Percentiles rank a stretch among this genome's conserved stretches.
These are phyloP conservation scores for Cytospora leucostoma DNA, from an alignment of 2,329 filamentous ascomycete species.

Conservation along the genomic window DNA sequence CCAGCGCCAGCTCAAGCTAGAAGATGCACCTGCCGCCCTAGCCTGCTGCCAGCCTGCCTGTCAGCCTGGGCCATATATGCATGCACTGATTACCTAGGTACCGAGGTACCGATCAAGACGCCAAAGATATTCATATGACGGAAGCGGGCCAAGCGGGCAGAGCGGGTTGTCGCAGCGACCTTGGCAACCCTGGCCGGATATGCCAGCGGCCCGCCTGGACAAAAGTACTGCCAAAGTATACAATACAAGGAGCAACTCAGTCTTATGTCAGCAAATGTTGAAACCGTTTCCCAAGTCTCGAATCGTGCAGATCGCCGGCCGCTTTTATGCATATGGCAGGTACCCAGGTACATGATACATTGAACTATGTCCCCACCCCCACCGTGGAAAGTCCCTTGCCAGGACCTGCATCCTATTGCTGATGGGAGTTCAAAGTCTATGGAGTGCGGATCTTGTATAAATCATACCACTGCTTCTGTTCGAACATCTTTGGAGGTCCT, in stretches of 20 bases:
- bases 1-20: background rate
- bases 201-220: background rate
- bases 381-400: background rate
- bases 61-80: background rate
- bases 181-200: background rate
- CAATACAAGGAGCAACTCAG: background rate
- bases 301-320: slow-evolving; percentile 14
- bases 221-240: background rate
- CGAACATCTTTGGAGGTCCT: no score
- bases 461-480: no score
- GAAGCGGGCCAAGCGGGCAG: background rate
- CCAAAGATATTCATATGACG: background rate
- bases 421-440: no score
- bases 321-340: background rate
- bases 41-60: no score
- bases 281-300: background rate
- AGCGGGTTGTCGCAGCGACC: background rate
- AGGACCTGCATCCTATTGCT: background rate
- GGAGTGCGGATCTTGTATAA: no score
- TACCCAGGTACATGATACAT: background rate
- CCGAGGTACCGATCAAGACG: background rate
- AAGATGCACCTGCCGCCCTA: background rate
- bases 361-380: slow-evolving; percentile 4
- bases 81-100: background rate
- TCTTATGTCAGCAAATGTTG: background rate